Conservation (phyloP, 2,329 filamentous ascomycete genomes). For the Aspergillus pseudoviridinutans region DNA sequence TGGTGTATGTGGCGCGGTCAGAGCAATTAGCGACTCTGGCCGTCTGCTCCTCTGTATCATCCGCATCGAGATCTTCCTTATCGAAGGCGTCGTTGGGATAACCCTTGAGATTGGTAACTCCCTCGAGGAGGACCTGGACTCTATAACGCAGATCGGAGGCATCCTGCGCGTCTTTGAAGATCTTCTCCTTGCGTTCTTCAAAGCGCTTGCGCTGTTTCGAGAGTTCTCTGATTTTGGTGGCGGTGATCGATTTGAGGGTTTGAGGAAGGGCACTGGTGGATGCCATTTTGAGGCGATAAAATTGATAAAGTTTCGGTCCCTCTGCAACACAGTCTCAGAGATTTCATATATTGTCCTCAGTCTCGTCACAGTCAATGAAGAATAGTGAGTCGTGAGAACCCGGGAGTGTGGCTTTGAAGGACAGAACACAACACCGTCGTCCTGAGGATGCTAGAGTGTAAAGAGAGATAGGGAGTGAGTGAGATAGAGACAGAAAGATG, state of each 20-base stretch:
- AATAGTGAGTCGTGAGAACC: background rate
- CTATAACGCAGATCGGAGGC: slow-evolving; percentile 27
- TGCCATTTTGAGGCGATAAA: slow-evolving; percentile 21
- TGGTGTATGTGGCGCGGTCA: slow-evolving; percentile 31
- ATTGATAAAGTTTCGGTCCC: background rate
- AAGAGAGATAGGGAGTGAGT: background rate
- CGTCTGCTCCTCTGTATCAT: slow-evolving; percentile 5
- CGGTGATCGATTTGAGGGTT: slow-evolving; percentile 53
- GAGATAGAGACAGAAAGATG: background rate
- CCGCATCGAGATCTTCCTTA: slow-evolving; percentile 28
- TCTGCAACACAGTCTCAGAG: background rate
- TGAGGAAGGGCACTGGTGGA: slow-evolving; percentile 44
- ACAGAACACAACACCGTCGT: background rate
- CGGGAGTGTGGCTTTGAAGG: background rate
- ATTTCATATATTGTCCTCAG: background rate
- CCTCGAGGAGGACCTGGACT: slow-evolving; percentile 34
- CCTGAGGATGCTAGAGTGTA: background rate
- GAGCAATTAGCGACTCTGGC: slow-evolving; percentile 14
- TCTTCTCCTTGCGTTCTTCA: slow-evolving; percentile 43
- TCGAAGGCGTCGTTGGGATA: slow-evolving; percentile 33
- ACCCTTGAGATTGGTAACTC: slow-evolving; percentile 36
- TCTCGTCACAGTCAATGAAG: background rate
- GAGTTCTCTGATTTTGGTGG: slow-evolving; percentile 56
- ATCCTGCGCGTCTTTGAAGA: slow-evolving; percentile 33
- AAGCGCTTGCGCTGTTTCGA: slow-evolving; percentile 50